Percentiles rank a stretch among this genome's conserved stretches.
phyloP scores from a whole-genome alignment of 768 basidiomycete species.

The Termitomyces sp. region DNA sequence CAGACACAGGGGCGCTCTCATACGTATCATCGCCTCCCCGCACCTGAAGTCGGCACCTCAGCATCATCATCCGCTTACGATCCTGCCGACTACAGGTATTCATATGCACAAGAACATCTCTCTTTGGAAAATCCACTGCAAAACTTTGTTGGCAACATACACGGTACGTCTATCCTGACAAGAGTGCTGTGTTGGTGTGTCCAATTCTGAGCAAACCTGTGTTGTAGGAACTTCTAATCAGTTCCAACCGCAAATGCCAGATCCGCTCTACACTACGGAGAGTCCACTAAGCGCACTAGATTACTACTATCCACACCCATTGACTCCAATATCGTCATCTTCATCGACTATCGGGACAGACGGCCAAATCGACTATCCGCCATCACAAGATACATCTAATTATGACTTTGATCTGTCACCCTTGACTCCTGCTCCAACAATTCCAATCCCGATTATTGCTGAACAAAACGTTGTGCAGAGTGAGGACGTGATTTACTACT shows the following conservation, averaged over 20 bases:
- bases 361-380: slow-evolving; percentile 23
- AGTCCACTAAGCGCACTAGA: slow-evolving; percentile 24
- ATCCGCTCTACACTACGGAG: slow-evolving; percentile 28
- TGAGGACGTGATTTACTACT: slow-evolving; percentile 69
- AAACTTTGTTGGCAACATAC: slow-evolving; percentile 34
- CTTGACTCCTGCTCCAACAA: slow-evolving; percentile 2
- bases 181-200: slow-evolving; percentile 13
- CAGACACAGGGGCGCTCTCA: slow-evolving; percentile 22
- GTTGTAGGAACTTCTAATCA: slow-evolving; percentile 31
- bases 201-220: slow-evolving; percentile 12
- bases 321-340: slow-evolving; percentile 21
- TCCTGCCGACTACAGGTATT: slow-evolving; percentile 20
- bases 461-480: slow-evolving; percentile 42
- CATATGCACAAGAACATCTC: slow-evolving; percentile 17
- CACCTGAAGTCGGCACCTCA: slow-evolving; percentile 17
- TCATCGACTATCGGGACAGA: slow-evolving; percentile 24
- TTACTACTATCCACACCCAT: slow-evolving; percentile 23
- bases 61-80: slow-evolving; percentile 18
- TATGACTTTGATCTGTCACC: slow-evolving; percentile 30
- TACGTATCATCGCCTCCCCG: slow-evolving; percentile 26
- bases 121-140: slow-evolving; percentile 21
- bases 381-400: slow-evolving; percentile 24
- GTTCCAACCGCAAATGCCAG: slow-evolving; percentile 33
- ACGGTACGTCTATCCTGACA: slow-evolving; percentile 31
- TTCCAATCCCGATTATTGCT: slow-evolving; percentile 20